These are phyloP conservation scores for Inonotus obliquus DNA, from an alignment of 1,284 basidiomycete species.

Conservation along the genomic window DNA sequence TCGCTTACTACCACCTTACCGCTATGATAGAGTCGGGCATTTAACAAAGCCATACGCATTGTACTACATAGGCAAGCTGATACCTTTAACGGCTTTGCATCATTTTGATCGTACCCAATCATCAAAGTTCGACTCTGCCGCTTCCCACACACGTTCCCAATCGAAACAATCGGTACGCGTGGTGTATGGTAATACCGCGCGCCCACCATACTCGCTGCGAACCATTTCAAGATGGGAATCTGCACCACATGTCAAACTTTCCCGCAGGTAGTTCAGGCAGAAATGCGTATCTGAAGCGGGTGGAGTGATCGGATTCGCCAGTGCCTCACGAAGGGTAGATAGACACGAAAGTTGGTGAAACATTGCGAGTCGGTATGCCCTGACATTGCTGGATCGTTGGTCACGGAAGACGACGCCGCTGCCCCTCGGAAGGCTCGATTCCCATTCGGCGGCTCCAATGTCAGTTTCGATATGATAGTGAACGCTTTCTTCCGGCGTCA, in stretches of 20 bases:
- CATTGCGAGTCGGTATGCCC: slow-evolving; percentile 2
- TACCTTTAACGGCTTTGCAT: not conserved
- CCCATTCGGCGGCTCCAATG: slow-evolving; percentile 1
- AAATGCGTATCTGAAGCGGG: not conserved
- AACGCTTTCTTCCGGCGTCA: slow-evolving; percentile 16
- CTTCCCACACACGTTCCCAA: slow-evolving; percentile 8
- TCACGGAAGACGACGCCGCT: not conserved
- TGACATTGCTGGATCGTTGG: not conserved
- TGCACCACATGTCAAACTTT: slow-evolving; percentile 5
- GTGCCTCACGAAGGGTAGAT: not conserved
- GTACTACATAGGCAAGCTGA: too few species aligned
- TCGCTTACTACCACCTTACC: too few species aligned
- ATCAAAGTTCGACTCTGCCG: slow-evolving; percentile 7
- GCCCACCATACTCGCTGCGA: slow-evolving; percentile 10
- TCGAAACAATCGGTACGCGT: slow-evolving; percentile 10
- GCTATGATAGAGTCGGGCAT: too few species aligned
- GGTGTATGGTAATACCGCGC: slow-evolving; percentile 7
- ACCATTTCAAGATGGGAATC: slow-evolving; percentile 13
- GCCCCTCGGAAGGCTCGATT: not conserved
- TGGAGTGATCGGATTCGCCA: slow-evolving; percentile 1
- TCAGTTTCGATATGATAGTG: slow-evolving; percentile 12
- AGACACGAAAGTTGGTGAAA: slow-evolving; percentile 15
- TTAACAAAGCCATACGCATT: too few species aligned
- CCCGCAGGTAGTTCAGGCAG: slow-evolving; percentile 11
- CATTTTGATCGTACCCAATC: not conserved